These are phyloP conservation scores for Paracoccidioides brasiliensis DNA, from an alignment of 2,329 filamentous ascomycete genomes.

Conservation along the genomic window DNA sequence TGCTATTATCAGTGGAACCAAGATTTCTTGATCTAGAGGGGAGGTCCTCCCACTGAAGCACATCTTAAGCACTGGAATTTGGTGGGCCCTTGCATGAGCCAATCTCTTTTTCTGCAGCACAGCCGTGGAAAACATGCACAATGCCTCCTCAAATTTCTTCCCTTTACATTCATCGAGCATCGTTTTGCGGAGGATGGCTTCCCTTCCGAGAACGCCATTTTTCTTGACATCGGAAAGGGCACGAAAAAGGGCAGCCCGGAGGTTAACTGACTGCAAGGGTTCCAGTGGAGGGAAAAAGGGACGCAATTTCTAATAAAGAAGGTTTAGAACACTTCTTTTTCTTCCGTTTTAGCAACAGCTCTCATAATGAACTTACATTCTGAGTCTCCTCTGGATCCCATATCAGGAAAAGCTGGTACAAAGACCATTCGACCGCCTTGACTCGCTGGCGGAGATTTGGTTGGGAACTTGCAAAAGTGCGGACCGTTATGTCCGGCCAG, in stretches of 20 bases:
- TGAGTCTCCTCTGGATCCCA: conserved; percentile 69
- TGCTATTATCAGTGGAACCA: conserved; percentile 58
- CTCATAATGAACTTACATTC: conserved; percentile 41
- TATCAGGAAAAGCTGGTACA: conserved; percentile 74
- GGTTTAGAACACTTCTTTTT: conserved; percentile 1
- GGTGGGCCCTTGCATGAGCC: conserved; percentile 22
- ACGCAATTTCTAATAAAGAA: conserved; percentile 55
- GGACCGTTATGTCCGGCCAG: conserved; percentile 62
- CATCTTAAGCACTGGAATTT: conserved; percentile 2
- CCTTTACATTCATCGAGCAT: conserved; percentile 96
- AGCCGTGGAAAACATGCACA: conserved; percentile 69
- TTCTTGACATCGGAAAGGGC: conserved; percentile 78
- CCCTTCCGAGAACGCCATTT: conserved; percentile 65
- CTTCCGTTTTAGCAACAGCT: not conserved
- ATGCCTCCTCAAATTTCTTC: conserved; percentile 74
- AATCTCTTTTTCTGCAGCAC: conserved; percentile 55
- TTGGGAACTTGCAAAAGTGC: conserved; percentile 56
- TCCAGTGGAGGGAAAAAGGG: conserved; percentile 86
- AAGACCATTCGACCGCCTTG: conserved; percentile 72
- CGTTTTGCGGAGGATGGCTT: conserved; percentile 73
- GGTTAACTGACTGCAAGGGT: conserved; percentile 77
- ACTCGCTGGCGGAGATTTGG: conserved; percentile 73
- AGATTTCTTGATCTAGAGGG: conserved; percentile 22
- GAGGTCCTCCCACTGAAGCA: conserved; percentile 38
- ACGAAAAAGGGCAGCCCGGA: conserved; percentile 71